phyloP scores from a whole-genome alignment of 2,329 filamentous ascomycete species.

The Chaetomiaceae sp. region DNA sequence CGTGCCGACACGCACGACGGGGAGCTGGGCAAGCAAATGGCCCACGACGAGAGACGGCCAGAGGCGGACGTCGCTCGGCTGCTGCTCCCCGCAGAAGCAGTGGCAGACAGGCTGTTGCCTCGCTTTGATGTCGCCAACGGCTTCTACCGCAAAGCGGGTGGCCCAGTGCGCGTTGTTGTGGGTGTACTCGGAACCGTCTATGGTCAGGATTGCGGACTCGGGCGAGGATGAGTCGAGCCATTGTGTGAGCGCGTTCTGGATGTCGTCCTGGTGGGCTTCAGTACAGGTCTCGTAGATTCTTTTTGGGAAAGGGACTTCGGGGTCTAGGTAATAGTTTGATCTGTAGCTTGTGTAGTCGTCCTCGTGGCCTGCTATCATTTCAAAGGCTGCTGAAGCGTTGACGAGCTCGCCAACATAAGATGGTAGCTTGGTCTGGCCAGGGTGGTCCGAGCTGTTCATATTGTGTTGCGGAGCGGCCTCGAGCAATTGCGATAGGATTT shows the following conservation, averaged over 20 bases:
- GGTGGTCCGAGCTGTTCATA: too few species aligned
- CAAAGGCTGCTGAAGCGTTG: too few species aligned
- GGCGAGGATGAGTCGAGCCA: neutral
- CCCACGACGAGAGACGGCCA: neutral
- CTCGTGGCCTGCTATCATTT: too few species aligned
- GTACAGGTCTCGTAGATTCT: too few species aligned
- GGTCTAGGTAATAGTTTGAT: too few species aligned
- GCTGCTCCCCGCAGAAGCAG: neutral
- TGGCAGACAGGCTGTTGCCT: neutral
- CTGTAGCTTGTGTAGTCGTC: too few species aligned
- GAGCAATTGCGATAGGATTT: too few species aligned
- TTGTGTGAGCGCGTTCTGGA: neutral
- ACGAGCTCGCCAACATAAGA: too few species aligned
- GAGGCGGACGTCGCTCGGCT: neutral
- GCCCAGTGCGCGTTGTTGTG: neutral
- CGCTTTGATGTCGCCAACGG: neutral
- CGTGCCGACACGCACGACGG: neutral
- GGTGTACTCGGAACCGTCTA: neutral
- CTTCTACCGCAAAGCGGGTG: neutral
- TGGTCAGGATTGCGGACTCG: neutral
- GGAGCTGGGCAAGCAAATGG: neutral
- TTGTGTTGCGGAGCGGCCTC: too few species aligned
- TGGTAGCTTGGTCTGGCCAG: too few species aligned
- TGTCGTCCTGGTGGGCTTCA: too few species aligned
- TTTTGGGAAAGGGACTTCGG: too few species aligned